Evolutionary conservation across 2,329 filamentous ascomycete genomes (phyloP), one percentile per base, ranked within the genome.

Genomic region (Leptoxyphium fumago): DNA sequence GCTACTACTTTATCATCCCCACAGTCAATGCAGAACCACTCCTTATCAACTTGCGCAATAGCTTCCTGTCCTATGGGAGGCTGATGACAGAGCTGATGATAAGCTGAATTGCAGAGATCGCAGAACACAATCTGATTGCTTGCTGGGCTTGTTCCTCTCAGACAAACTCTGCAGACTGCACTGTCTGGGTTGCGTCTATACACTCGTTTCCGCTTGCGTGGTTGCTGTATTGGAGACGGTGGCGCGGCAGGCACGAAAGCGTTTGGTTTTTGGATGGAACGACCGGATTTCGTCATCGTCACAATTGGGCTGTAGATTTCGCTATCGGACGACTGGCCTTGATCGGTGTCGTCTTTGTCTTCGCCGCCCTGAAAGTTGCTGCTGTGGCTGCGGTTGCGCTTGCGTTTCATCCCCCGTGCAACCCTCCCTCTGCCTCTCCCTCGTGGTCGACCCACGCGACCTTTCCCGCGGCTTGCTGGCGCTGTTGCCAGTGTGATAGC

Each of bases 91-190:
- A 77, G 76, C 59, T 87, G 83, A 61, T 93, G 85, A 74, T 85
- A 93, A 38, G 79, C 76, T 28, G 72, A 70, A 58, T 85, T 84
- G 66, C 85, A 93, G 13, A 78, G 78, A 62, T 89, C 83, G 64
- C 85, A 93, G 61, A 88, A 86, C 2, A 91, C 84, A 58, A 93
- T 88, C 64, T 80, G 75, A 63, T 91, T 91, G 52, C 68, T 77
- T n/a, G 69, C 61, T 2, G 82, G 80, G 55, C 81, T 84, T 50
- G 82, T 74, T 9, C 82, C 78, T 50, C 84, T 71, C 43, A 78
- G 73, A 63, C 85, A 93, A 50, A 75, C 72, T 53, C 78, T 80
- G 66, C 84, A 91, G 29, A 82, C 70, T 11, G 72, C 71, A 48
- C 75, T 68, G 55, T 78, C 75, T 48, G 61, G 61, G 65, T 62